Evolutionary conservation across 768 basidiomycete species (phyloP).

Genomic region (Serendipita sp.): DNA sequence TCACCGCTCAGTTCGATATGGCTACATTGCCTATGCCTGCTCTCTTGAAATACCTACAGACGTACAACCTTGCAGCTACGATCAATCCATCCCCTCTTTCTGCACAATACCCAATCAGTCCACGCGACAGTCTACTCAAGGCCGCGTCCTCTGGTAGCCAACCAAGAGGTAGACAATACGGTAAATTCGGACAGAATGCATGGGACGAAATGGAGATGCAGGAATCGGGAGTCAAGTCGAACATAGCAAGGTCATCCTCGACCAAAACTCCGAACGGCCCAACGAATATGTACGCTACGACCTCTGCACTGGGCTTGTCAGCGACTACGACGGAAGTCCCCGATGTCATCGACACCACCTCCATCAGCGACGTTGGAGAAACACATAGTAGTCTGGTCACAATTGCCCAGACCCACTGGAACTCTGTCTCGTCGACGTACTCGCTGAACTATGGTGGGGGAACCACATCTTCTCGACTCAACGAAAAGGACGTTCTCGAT

Average conservation of each 20-base stretch:
- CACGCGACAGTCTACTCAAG: neutral
- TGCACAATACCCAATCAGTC: neutral
- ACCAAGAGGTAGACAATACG: neutral
- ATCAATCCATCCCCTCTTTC: neutral
- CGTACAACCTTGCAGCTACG: neutral
- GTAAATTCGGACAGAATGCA: neutral
- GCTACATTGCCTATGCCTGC: neutral
- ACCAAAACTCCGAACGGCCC: neutral
- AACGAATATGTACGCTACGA: neutral
- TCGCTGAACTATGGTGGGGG: neutral
- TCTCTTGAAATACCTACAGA: neutral
- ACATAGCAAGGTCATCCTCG: neutral
- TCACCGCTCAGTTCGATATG: neutral
- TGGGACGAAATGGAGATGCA: neutral
- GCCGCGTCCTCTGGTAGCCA: neutral
- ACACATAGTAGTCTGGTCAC: neutral
- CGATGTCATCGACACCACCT: neutral
- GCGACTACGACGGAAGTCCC: neutral
- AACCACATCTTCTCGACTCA: neutral
- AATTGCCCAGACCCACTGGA: constrained; percentile 4
- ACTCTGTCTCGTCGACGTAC: neutral
- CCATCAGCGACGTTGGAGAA: neutral
- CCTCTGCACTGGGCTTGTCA: constrained; percentile 2
- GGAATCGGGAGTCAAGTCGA: neutral
- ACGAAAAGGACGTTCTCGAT: neutral